A percentile compares a stretch with the other conserved stretches of the same genome.
phyloP scores from a whole-genome alignment of 2,329 filamentous ascomycete genomes.

The Incumbomyces lentus region DNA sequence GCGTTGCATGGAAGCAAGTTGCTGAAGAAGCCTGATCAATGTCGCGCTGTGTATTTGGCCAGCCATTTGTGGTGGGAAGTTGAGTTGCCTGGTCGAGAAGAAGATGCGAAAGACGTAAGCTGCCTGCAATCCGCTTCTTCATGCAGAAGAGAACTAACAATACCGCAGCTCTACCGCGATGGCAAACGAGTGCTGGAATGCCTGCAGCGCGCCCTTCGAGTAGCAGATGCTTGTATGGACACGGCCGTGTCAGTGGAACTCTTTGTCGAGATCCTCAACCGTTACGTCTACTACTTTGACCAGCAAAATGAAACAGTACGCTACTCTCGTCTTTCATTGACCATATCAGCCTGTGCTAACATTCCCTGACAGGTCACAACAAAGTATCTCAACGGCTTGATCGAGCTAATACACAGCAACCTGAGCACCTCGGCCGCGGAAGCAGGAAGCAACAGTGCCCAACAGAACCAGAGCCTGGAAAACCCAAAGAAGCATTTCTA shows the following conservation, averaged over 20 bases:
- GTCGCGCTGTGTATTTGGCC: conserved; percentile 87
- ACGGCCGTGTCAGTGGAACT: conserved; percentile 92
- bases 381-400: conserved; percentile 94
- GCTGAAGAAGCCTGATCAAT: conserved; percentile 95
- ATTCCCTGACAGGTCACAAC: conserved; percentile 57
- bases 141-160: too few species aligned
- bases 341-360: conserved; percentile 13
- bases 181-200: conserved; percentile 96
- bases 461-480: conserved; percentile 53
- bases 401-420: conserved; percentile 96
- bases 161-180: conserved; percentile 74
- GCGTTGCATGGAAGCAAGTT: conserved; percentile 94
- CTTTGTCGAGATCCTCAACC: conserved; percentile 95
- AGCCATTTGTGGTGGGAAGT: conserved; percentile 98
- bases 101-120: conserved; percentile 68
- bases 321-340: not conserved
- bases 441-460: conserved; percentile 18
- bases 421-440: conserved; percentile 49
- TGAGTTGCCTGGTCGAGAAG: conserved; percentile 66
- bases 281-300: conserved; percentile 99
- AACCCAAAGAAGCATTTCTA: conserved; percentile 89
- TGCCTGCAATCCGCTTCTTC: not conserved
- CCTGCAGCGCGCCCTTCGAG: conserved; percentile 83
- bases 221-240: conserved; percentile 98
- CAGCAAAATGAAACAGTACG: conserved; percentile 90